These are phyloP conservation scores for Skeletonema marinoi DNA, from an alignment of 108 stramenopile species.

Conservation along the genomic window DNA sequence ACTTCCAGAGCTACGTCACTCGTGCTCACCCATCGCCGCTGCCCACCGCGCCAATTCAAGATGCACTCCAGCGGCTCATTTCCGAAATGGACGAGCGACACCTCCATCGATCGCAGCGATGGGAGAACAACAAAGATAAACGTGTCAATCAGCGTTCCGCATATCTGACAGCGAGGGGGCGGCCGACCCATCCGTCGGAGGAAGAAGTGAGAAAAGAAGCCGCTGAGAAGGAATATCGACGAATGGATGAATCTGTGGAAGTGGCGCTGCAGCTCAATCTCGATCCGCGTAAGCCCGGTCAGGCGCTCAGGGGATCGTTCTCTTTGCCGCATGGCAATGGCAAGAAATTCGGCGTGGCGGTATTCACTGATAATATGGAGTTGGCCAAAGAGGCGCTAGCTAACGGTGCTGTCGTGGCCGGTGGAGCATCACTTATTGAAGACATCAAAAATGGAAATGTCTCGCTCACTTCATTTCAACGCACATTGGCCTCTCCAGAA, in stretches of 20 bases:
- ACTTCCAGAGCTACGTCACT: slow-evolving; percentile 6
- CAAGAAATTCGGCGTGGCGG: slow-evolving; percentile 83
- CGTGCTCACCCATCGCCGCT: slow-evolving; percentile 66
- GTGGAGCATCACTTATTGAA: slow-evolving; percentile 85
- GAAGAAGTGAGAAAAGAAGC: slow-evolving; percentile 25
- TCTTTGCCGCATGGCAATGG: slow-evolving; percentile 94
- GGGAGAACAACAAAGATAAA: slow-evolving; percentile 34
- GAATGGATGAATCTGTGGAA: slow-evolving; percentile 87
- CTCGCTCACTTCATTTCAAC: slow-evolving; percentile 65
- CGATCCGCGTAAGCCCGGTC: slow-evolving; percentile 95
- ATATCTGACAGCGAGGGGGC: slow-evolving; percentile 18
- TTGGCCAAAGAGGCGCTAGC: slow-evolving; percentile 67
- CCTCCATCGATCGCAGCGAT: slow-evolving; percentile 45
- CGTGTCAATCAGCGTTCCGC: slow-evolving; percentile 48
- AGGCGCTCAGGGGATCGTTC: slow-evolving; percentile 85
- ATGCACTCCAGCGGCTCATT: slow-evolving; percentile 60
- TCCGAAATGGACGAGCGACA: slow-evolving; percentile 57
- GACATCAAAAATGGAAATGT: slow-evolving; percentile 70
- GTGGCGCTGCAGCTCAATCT: slow-evolving; percentile 88
- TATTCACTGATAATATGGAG: slow-evolving; percentile 81
- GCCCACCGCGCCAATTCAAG: slow-evolving; percentile 43
- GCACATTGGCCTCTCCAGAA: slow-evolving; percentile 88
- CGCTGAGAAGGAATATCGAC: slow-evolving; percentile 42
- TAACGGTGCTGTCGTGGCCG: slow-evolving; percentile 82
- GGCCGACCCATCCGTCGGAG: slow-evolving; percentile 11